A percentile compares a stretch with the other conserved stretches of the same genome.
These are phyloP conservation scores for Globisporangium rhizosaccharum DNA, from an alignment of 352 stramenopile genomes.

Conservation along the genomic window DNA sequence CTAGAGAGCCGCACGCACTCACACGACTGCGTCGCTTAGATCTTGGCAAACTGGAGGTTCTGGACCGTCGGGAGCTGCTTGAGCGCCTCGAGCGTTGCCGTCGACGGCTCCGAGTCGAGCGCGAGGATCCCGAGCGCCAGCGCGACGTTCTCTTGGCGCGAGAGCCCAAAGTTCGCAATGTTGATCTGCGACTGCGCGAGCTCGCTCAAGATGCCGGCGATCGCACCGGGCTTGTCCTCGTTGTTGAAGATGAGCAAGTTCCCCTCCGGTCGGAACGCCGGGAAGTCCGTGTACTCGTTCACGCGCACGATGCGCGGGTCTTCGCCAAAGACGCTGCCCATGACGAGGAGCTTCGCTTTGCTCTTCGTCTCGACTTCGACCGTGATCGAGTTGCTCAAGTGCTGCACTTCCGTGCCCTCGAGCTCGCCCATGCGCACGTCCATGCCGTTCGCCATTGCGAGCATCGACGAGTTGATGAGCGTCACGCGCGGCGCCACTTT, in stretches of 20 bases:
- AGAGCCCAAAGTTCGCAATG: constrained; percentile 82
- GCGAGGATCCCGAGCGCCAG: constrained; percentile 69
- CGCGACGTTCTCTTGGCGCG: constrained; percentile 49
- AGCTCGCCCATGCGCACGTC: constrained; percentile 72
- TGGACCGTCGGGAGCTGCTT: constrained; percentile 55
- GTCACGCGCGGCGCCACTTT: constrained; percentile 18
- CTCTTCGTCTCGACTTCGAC: constrained; percentile 63
- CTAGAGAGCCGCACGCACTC: not conserved
- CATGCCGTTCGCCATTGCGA: constrained; percentile 72
- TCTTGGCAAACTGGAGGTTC: constrained; percentile 59
- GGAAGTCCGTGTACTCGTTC: constrained; percentile 83
- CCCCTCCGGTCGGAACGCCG: constrained; percentile 67
- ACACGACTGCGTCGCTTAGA: constrained; percentile 22
- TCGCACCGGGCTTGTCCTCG: constrained; percentile 71
- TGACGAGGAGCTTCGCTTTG: constrained; percentile 53
- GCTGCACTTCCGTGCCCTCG: constrained; percentile 32
- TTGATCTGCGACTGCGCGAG: constrained; percentile 73
- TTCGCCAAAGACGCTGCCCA: constrained; percentile 79
- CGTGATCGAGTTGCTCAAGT: constrained; percentile 75
- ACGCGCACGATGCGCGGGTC: constrained; percentile 75
- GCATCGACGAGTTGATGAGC: constrained; percentile 62
- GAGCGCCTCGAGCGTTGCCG: constrained; percentile 54
- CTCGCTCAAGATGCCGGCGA: constrained; percentile 67
- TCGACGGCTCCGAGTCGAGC: constrained; percentile 51
- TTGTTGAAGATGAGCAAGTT: constrained; percentile 85